Evolutionary conservation across 2,329 filamentous ascomycete species (phyloP).

Genomic region (Madurella mycetomatis): DNA sequence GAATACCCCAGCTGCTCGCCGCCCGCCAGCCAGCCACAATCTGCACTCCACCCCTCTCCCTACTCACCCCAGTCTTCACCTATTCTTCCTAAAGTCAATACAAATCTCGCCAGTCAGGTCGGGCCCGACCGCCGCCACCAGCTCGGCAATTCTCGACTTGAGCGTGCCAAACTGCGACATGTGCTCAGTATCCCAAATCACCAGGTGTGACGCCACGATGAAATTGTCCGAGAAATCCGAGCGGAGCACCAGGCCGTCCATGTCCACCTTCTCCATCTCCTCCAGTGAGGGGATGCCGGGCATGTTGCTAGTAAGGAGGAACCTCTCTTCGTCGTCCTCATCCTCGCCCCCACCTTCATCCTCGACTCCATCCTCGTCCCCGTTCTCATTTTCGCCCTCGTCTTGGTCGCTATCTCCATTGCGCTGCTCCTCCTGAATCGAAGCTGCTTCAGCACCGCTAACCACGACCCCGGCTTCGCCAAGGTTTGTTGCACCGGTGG

Average conservation of each 20-base stretch:
- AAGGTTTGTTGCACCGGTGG: neutral
- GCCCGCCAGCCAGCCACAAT: neutral
- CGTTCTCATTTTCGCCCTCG: conserved; percentile 8
- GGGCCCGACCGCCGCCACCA: conserved; percentile 62
- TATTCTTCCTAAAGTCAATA: conserved; percentile 46
- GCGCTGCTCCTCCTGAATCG: conserved; percentile 2
- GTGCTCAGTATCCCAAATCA: conserved; percentile 53
- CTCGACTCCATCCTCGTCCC: conserved; percentile 25
- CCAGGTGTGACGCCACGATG: conserved; percentile 48
- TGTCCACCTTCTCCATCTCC: conserved; percentile 50
- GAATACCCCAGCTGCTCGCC: neutral
- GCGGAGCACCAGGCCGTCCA: conserved; percentile 56
- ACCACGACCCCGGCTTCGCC: too few species aligned
- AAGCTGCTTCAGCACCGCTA: neutral
- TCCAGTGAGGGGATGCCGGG: conserved; percentile 59
- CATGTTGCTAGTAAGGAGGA: conserved; percentile 58
- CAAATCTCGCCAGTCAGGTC: conserved; percentile 54
- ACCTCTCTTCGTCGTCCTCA: conserved; percentile 25
- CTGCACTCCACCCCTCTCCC: neutral
- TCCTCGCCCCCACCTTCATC: conserved; percentile 22
- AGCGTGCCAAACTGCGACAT: conserved; percentile 48
- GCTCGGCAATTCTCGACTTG: conserved; percentile 61
- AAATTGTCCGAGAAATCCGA: conserved; percentile 37
- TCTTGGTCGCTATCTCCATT: conserved; percentile 7
- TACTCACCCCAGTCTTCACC: neutral